Conservation (phyloP, 2,329 filamentous ascomycete genomes). For the Bipolaris cookei region DNA sequence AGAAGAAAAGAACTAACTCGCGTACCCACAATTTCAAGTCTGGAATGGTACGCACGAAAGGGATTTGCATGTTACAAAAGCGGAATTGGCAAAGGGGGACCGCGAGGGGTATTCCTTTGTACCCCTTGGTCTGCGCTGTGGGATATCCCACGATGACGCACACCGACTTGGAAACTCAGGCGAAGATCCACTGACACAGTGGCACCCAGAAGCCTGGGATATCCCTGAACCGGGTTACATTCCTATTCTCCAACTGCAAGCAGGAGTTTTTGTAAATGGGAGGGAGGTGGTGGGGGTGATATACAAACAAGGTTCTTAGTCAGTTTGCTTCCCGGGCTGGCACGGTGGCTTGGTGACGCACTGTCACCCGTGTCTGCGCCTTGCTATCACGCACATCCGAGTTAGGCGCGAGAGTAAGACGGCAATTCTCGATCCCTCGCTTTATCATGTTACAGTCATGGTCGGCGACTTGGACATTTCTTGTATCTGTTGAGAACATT, state of each 20-base stretch:
- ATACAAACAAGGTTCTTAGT: not conserved
- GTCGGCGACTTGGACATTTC: not conserved
- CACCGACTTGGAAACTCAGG: not conserved
- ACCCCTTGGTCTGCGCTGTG: not conserved
- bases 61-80: not conserved
- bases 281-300: too few relatives aligned
- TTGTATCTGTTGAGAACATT: too few relatives aligned
- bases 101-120: not conserved
- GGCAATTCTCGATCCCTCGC: not conserved
- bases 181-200: not conserved
- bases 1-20: not conserved
- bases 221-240: not conserved
- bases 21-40: not conserved
- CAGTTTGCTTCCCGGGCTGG: not conserved
- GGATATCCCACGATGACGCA: not conserved
- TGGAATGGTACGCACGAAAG: not conserved
- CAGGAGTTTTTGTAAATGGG: too few relatives aligned
- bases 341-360: not conserved
- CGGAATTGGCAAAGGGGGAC: not conserved
- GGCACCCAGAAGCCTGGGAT: too few relatives aligned
- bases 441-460: not conserved
- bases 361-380: not conserved
- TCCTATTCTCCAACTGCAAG: too few relatives aligned
- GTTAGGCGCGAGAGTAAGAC: not conserved
- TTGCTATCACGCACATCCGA: not conserved